Conservation (phyloP, 2,329 filamentous ascomycete species). For the Lecanicillium sp. region DNA sequence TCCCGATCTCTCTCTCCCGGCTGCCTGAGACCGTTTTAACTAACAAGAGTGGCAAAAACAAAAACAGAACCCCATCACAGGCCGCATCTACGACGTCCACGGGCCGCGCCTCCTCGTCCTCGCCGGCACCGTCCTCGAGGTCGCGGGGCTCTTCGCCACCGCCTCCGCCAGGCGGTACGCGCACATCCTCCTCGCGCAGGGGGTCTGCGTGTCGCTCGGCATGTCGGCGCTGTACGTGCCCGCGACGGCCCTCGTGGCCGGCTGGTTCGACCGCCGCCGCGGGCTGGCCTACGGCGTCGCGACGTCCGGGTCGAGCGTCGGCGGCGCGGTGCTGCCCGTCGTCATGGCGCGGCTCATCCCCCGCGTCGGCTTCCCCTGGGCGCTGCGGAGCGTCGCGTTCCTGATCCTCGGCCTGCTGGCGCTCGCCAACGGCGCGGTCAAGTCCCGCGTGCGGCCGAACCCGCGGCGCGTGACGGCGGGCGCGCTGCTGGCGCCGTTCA, state of each 20-base stretch:
- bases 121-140: slow-evolving; percentile 10
- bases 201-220: slow-evolving; percentile 13
- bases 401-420: slow-evolving; percentile 26
- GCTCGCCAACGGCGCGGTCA: slow-evolving; percentile 25
- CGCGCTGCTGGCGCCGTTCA: slow-evolving; percentile 25
- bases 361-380: slow-evolving; percentile 26
- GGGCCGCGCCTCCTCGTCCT: slow-evolving; percentile 22
- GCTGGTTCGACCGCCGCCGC: slow-evolving; percentile 21
- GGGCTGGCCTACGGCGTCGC: slow-evolving; percentile 24
- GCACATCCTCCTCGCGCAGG: slow-evolving; percentile 13
- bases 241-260: slow-evolving; percentile 11
- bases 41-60: background rate
- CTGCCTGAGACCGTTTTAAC: background rate
- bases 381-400: slow-evolving; percentile 28
- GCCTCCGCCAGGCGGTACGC: slow-evolving; percentile 11
- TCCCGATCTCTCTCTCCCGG: background rate
- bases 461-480: background rate
- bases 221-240: slow-evolving; percentile 15
- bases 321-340: slow-evolving; percentile 30
- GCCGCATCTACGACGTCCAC: slow-evolving; percentile 34
- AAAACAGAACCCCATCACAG: slow-evolving; percentile 28
- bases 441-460: slow-evolving; percentile 18
- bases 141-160: slow-evolving; percentile 8
- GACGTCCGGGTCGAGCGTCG: slow-evolving; percentile 24
- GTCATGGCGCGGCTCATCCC: slow-evolving; percentile 26